Percentiles rank a stretch among this genome's conserved stretches.
These are phyloP conservation scores for Diplodia seriata DNA, from an alignment of 2,329 filamentous ascomycete species.

Conservation along the genomic window DNA sequence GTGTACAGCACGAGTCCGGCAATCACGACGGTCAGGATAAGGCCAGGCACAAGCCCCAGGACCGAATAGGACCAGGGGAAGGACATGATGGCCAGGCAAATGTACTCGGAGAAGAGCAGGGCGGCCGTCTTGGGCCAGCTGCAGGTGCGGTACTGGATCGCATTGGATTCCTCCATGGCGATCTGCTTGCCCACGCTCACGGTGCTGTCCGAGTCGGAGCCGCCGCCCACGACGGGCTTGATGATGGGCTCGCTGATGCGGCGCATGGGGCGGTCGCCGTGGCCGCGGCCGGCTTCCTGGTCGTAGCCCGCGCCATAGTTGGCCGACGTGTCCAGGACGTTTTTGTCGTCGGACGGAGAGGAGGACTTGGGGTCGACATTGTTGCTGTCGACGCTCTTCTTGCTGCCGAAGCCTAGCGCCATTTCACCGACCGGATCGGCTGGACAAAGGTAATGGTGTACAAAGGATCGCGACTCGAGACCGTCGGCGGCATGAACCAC, in stretches of 20 bases:
- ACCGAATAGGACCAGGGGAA: conserved; percentile 93
- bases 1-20: conserved; percentile 85
- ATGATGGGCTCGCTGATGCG: conserved; percentile 50
- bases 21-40: conserved; percentile 82
- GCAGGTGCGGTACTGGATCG: conserved; percentile 91
- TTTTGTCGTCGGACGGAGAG: conserved; percentile 31
- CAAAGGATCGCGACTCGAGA: conserved; percentile 44
- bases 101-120: conserved; percentile 92
- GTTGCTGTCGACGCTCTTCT: conserved; percentile 9
- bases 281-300: conserved; percentile 43
- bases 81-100: conserved; percentile 91
- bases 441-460: conserved; percentile 50
- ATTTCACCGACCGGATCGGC: conserved; percentile 59
- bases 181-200: conserved; percentile 70
- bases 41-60: conserved; percentile 82
- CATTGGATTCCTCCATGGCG: conserved; percentile 75
- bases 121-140: conserved; percentile 95
- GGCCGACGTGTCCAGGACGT: conserved; percentile 10
- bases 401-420: conserved; percentile 53
- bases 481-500: conserved; percentile 50
- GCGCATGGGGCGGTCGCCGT: conserved; percentile 48
- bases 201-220: conserved; percentile 50
- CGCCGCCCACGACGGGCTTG: conserved; percentile 44
- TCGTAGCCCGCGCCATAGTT: conserved; percentile 28
- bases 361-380: conserved; percentile 24